Percentiles rank a stretch among this genome's conserved stretches.
Conservation (phyloP, 306 rosid genomes). For the Ceratonia siliqua region DNA sequence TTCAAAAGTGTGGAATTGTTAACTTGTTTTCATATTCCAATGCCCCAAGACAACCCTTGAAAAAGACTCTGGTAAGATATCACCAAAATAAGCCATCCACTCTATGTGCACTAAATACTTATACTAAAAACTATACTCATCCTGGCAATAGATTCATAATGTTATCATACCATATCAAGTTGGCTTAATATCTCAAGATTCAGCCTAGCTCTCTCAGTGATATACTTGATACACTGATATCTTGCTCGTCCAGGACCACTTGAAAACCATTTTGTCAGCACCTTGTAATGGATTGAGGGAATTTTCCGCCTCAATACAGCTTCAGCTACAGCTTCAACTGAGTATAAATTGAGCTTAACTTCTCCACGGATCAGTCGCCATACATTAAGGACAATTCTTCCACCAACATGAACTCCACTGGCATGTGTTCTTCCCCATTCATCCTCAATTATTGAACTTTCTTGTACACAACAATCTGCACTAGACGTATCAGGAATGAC, state of each 20-base stretch:
- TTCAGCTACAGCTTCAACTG: constrained; percentile 85
- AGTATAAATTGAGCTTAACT: constrained; percentile 83
- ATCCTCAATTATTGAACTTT: constrained; percentile 77
- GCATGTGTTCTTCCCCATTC: constrained; percentile 99
- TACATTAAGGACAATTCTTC: constrained; percentile 89
- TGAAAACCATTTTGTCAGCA: constrained; percentile 79
- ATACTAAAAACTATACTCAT: constrained; percentile 14
- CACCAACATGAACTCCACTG: constrained; percentile 91
- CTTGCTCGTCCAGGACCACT: constrained; percentile 86
- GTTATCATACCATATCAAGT: constrained; percentile 76
- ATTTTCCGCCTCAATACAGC: constrained; percentile 85
- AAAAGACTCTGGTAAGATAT: background rate
- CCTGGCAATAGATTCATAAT: constrained; percentile 11
- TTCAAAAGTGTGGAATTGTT: constrained; percentile 23
- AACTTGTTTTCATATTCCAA: constrained; percentile 31
- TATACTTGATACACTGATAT: constrained; percentile 72
- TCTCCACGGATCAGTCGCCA: constrained; percentile 94
- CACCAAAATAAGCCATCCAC: constrained; percentile 18
- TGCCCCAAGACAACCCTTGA: constrained; percentile 27
- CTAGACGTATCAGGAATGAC: constrained; percentile 45
- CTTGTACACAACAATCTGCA: constrained; percentile 52
- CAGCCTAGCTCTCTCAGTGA: constrained; percentile 63
- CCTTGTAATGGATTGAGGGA: constrained; percentile 55
- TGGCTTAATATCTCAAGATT: constrained; percentile 82
- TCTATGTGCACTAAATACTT: background rate